Evolutionary conservation across 202 grass and related monocot species (phyloP).

Genomic region (Schoenoplectus triqueter): DNA sequence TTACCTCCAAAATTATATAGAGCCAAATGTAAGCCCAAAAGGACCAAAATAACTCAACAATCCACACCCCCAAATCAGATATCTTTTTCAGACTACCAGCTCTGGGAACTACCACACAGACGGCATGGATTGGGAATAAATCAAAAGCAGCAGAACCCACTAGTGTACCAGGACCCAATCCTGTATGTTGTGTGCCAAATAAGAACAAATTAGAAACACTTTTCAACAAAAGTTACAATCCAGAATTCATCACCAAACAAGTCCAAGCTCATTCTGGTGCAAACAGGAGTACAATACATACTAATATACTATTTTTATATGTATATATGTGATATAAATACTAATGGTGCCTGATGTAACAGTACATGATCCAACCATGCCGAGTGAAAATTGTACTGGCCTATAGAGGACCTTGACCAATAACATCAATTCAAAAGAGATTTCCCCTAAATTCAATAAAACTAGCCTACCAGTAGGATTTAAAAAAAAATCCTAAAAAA

Average conservation of each 20-base stretch:
- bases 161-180: constrained; percentile 86
- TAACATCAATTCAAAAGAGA: not conserved
- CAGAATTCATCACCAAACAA: not conserved
- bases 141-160: constrained; percentile 94
- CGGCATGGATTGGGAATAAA: constrained; percentile 89
- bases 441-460: constrained; percentile 7
- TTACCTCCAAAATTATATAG: constrained; percentile 87
- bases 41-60: constrained; percentile 85
- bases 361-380: constrained; percentile 14
- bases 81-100: constrained; percentile 84
- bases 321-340: constrained; percentile 9
- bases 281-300: not conserved
- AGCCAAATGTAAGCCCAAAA: constrained; percentile 97
- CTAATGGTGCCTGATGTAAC: not conserved
- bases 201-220: not conserved
- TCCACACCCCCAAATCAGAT: constrained; percentile 85
- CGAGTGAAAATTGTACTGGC: not conserved
- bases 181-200: constrained; percentile 43
- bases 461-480: not conserved
- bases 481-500: not conserved
- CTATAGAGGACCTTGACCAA: not conserved
- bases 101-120: constrained; percentile 88
- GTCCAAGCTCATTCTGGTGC: not conserved
- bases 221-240: not conserved
- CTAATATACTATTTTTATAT: constrained; percentile 7